Conservation (phyloP, 139 green algal genomes). For the Haematococcus sp. region DNA sequence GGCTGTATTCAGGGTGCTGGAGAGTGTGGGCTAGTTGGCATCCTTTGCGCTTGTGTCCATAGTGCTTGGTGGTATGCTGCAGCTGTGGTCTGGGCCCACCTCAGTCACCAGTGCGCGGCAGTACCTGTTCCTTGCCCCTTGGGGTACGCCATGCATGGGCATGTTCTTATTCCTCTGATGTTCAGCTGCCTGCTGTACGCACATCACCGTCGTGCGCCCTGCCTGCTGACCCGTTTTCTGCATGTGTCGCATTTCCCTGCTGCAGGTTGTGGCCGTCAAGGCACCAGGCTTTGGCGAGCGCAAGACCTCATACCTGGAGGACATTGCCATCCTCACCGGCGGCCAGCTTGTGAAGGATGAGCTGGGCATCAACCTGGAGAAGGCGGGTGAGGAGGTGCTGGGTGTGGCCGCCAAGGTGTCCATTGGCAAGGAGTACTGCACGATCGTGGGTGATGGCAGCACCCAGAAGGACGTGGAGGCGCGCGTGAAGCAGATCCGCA, state of each 20-base stretch:
- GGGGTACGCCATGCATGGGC: neutral
- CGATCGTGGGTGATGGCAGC: slow-evolving; percentile 93
- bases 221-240: neutral
- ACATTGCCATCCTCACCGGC: slow-evolving; percentile 98
- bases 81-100: too few relatives aligned
- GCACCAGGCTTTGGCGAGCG: slow-evolving; percentile 98
- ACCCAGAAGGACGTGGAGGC: slow-evolving; percentile 80
- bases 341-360: slow-evolving; percentile 94
- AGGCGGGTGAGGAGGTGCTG: slow-evolving; percentile 86
- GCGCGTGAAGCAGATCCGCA: slow-evolving; percentile 95
- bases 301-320: slow-evolving; percentile 97
- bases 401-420: slow-evolving; percentile 83
- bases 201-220: too few relatives aligned
- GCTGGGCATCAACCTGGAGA: slow-evolving; percentile 92
- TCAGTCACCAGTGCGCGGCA: too few relatives aligned
- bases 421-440: slow-evolving; percentile 92
- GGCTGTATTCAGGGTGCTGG: neutral
- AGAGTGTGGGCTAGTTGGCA: too few relatives aligned
- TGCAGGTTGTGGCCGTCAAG: slow-evolving; percentile 75
- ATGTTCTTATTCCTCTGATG: neutral
- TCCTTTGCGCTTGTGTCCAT: too few relatives aligned
- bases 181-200: too few relatives aligned
- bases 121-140: neutral
- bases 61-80: too few relatives aligned
- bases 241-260: too few relatives aligned